Conservation (phyloP, 2,329 filamentous ascomycete genomes). For the Colletotrichum sp. region DNA sequence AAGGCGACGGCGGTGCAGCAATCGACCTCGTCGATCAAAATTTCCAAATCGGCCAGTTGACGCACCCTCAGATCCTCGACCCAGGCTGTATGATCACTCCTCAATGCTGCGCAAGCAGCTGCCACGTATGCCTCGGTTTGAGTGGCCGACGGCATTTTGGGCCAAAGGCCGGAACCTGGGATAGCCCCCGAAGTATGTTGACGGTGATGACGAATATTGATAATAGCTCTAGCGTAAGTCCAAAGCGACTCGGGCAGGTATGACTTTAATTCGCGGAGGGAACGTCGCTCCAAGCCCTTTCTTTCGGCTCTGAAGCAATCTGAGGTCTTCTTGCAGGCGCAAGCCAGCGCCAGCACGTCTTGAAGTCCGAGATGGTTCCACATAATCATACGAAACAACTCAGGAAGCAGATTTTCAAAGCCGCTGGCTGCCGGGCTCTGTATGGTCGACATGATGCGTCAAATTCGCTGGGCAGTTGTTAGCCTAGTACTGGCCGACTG, state of each 20-base stretch:
- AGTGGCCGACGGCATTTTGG: not conserved
- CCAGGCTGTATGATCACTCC: not conserved
- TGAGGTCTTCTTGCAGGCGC: not conserved
- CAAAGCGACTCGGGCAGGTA: not conserved
- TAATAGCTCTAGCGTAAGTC: not conserved
- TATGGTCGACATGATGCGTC: not conserved
- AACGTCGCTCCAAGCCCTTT: not conserved
- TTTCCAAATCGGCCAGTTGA: not conserved
- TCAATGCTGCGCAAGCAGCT: not conserved
- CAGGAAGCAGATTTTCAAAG: not conserved
- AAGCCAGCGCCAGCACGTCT: not conserved
- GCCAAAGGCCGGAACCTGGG: not conserved
- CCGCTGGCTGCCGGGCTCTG: not conserved
- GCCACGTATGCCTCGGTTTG: not conserved
- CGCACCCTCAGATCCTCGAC: not conserved
- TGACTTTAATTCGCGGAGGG: not conserved
- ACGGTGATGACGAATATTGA: not conserved
- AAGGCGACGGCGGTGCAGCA: not conserved
- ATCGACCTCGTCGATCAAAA: not conserved
- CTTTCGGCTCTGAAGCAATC: not conserved
- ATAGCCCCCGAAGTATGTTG: not conserved
- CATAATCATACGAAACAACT: not conserved
- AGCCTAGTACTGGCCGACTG: not conserved
- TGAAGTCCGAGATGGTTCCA: not conserved
- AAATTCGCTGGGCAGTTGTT: not conserved